Base-by-base conservation (phyloP, 768 basidiomycete species). In the Mycena metata region DNA sequence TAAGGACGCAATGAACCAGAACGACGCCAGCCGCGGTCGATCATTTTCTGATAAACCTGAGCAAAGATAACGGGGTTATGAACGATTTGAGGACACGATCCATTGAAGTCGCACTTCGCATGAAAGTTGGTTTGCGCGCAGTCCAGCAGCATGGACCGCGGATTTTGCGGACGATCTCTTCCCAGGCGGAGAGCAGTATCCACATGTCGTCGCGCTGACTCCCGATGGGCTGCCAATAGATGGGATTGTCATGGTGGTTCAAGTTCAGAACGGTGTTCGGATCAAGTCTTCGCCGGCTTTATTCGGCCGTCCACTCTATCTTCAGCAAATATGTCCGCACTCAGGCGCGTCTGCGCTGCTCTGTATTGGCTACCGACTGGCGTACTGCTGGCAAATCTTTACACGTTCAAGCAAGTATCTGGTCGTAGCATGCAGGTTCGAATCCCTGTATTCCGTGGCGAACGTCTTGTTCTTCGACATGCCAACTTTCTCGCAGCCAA, bases 11-110 rank as follows among this genome's bases (percentile, higher is more conserved):
- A n/a, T 19, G 30, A 19, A 80, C 93, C 93, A 62, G 92, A 93
- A 67, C 94, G 86, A 60, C 94, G 87, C 94, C 94, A 96, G 26
- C 94, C 93, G 21, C 90, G 85, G 79, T 95, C 90, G 70, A 95
- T 90, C 92, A 95, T 93, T 71, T 79, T 82, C 75, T 94, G 93
- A 78, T 95, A 95, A 21, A 84, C 85, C 93, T 95, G 74, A 33
- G 26, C 47, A 30, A n/a, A 56, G n/a, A 43, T 30, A 6, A 30
- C 30, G 30, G 30, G 30, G 55, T 47, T 42, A 45, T 33, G 13
- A 30, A 30, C 30, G 30, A 6, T 30, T 30, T 30, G 30, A 3
- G 30, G 6, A 30, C 30, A 30, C 3, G 6, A 6, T 30, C 30
- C 30, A n/a, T n/a, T n/a, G n/a, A 30, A 30, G 30, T 30, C 30